Conservation (phyloP, 345 rosid genomes). For the Melaleuca alternifolia region DNA sequence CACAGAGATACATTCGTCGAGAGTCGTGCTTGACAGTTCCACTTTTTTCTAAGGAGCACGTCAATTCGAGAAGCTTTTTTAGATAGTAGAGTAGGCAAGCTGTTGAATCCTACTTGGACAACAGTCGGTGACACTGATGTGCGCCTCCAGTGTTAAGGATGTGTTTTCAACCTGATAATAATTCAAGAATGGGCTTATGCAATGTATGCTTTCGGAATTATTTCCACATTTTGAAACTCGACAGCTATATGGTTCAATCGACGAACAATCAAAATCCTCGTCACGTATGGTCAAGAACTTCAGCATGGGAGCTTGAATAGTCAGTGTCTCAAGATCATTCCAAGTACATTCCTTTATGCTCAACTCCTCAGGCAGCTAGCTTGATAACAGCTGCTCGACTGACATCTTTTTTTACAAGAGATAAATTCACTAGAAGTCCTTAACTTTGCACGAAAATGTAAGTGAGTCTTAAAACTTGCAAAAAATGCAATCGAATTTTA, state of each 20-base stretch:
- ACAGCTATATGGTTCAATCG: background rate
- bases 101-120: background rate
- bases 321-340: background rate
- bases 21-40: background rate
- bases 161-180: background rate
- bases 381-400: background rate
- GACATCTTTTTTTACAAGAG: no score
- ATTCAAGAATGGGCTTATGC: background rate
- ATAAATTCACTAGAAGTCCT: no score
- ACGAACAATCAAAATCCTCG: no score
- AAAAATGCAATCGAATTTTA: no score
- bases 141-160: background rate
- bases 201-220: background rate
- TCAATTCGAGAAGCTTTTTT: background rate
- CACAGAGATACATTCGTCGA: background rate
- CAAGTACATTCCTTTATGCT: background rate
- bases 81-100: background rate
- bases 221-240: background rate
- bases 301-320: background rate
- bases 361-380: background rate
- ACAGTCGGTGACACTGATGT: background rate
- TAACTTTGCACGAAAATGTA: no score
- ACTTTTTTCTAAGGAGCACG: background rate
- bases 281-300: background rate
- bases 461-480: no score